Percentiles rank a stretch among this genome's conserved stretches.
phyloP scores from a whole-genome alignment of 345 rosid species.

The Aegle marmelos region DNA sequence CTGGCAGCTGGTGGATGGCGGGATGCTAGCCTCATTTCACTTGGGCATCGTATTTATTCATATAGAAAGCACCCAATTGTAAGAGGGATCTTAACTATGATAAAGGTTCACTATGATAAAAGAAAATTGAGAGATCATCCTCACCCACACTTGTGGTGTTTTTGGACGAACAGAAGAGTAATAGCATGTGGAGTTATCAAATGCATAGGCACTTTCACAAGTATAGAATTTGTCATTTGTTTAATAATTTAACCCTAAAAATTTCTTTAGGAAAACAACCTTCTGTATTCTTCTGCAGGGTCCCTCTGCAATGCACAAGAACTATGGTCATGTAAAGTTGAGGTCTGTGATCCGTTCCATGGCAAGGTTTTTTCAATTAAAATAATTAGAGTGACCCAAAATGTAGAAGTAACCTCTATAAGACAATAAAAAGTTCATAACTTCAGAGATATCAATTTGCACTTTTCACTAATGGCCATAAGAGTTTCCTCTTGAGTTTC shows the following conservation, averaged over 20 bases:
- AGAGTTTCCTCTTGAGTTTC: conserved; percentile 1
- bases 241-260: not conserved
- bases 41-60: not conserved
- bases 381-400: not conserved
- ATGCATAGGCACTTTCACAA: not conserved
- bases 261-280: not conserved
- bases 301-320: not conserved
- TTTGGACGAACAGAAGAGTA: not conserved
- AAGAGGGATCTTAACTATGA: not conserved
- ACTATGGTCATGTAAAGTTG: not conserved
- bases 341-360: not conserved
- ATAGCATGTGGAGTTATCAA: not conserved
- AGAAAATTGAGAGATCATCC: not conserved
- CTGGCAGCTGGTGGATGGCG: not conserved
- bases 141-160: not conserved
- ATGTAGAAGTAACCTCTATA: not conserved
- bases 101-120: not conserved
- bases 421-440: not conserved
- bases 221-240: not conserved
- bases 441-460: not conserved
- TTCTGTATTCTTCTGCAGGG: not conserved
- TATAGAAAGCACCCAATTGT: not conserved
- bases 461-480: not conserved
- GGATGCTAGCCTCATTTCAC: not conserved
- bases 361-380: not conserved